A percentile compares a stretch with the other conserved stretches of the same genome.
Evolutionary conservation across 352 stramenopile species (phyloP).

Genomic region (Phytophthora syringae): DNA sequence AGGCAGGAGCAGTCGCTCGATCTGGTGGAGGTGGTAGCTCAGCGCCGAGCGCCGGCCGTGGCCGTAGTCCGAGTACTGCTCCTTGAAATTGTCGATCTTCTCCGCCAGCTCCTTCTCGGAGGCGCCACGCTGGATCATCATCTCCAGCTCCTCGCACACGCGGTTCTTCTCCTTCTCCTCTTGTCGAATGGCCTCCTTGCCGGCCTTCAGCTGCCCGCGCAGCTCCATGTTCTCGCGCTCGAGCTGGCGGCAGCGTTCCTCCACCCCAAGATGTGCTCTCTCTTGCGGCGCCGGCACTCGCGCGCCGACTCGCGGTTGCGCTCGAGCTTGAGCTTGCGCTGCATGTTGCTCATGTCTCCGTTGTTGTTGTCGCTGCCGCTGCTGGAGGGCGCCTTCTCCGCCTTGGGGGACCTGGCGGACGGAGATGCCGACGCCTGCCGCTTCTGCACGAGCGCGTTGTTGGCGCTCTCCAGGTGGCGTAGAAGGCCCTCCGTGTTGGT

Average conservation of each 20-base stretch:
- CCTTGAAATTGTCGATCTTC: slow-evolving; percentile 96
- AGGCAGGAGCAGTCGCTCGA: slow-evolving; percentile 93
- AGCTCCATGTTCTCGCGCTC: slow-evolving; percentile 93
- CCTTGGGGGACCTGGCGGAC: slow-evolving; percentile 49
- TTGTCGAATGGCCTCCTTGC: slow-evolving; percentile 87
- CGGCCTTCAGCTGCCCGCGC: slow-evolving; percentile 89
- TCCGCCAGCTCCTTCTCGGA: slow-evolving; percentile 91
- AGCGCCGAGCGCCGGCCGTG: slow-evolving; percentile 88
- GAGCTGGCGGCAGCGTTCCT: slow-evolving; percentile 83
- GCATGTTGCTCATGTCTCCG: slow-evolving; percentile 46
- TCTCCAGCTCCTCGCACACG: slow-evolving; percentile 82
- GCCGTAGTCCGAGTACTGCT: slow-evolving; percentile 93
- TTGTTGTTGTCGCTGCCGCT: slow-evolving; percentile 61
- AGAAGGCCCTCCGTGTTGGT: slow-evolving; percentile 68
- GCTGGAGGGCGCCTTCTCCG: slow-evolving; percentile 53
- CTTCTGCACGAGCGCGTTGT: slow-evolving; percentile 72
- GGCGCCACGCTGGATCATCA: slow-evolving; percentile 82
- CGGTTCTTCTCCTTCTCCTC: slow-evolving; percentile 89
- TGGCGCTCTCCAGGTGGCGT: slow-evolving; percentile 76
- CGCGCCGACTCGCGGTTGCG: slow-evolving; percentile 92
- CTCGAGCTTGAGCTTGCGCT: slow-evolving; percentile 89
- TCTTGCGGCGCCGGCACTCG: slow-evolving; percentile 91
- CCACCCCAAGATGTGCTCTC: slow-evolving; percentile 84
- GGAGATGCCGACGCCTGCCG: slow-evolving; percentile 38
- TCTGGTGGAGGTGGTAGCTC: slow-evolving; percentile 93